Conservation (phyloP, 805 yeast genomes). For the Cyberlindnera meyerae region DNA sequence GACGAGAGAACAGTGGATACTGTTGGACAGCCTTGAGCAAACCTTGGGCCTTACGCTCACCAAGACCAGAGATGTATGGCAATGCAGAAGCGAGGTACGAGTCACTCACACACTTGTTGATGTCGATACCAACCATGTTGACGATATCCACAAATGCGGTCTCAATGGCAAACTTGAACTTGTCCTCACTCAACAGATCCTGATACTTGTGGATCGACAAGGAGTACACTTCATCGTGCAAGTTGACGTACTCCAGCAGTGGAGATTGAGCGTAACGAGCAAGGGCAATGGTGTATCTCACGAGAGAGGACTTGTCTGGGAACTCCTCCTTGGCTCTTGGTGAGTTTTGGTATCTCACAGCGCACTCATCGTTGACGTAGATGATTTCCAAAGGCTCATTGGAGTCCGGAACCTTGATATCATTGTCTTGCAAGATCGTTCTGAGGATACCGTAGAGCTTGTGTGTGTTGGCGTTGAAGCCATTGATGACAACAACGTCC, state of each 20-base stretch:
- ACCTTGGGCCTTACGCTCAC: conserved; percentile 92
- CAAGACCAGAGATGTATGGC: conserved; percentile 85
- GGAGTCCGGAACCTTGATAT: conserved; percentile 43
- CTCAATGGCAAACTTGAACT: conserved; percentile 61
- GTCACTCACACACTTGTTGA: conserved; percentile 82
- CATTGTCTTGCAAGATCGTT: conserved; percentile 42
- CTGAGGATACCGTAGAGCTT: conserved; percentile 52
- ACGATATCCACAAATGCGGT: conserved; percentile 85
- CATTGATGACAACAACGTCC: conserved; percentile 87
- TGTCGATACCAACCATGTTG: conserved; percentile 88
- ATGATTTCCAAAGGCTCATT: conserved; percentile 50
- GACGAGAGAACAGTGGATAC: conserved; percentile 62
- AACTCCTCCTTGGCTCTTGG: conserved; percentile 70
- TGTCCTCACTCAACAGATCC: conserved; percentile 58
- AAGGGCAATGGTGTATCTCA: conserved; percentile 79
- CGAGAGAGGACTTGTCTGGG: conserved; percentile 76
- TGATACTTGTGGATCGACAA: conserved; percentile 72
- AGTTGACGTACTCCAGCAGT: conserved; percentile 78
- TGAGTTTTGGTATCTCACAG: conserved; percentile 80
- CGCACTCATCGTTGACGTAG: conserved; percentile 92
- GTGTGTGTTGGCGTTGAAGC: conserved; percentile 72
- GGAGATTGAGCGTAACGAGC: conserved; percentile 94
- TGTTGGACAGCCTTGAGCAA: conserved; percentile 74
- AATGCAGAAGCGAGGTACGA: conserved; percentile 64
- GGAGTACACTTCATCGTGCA: conserved; percentile 69